A percentile compares a stretch with the other conserved stretches of the same genome.
Conservation (phyloP, 495 filamentous ascomycete genomes). For the Friedmanniomyces simplex region DNA sequence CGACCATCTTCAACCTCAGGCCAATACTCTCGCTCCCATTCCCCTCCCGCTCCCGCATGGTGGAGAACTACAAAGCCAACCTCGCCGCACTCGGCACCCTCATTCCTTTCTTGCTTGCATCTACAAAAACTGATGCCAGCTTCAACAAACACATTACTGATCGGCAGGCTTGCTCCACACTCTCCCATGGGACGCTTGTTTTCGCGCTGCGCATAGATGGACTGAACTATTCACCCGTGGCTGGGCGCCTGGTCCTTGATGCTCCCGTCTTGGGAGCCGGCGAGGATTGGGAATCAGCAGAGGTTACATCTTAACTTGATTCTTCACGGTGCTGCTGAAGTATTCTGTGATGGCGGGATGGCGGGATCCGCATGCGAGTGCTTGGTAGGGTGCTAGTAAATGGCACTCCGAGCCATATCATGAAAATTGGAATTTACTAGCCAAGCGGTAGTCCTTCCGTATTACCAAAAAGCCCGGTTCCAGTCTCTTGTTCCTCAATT, state of each 20-base stretch:
- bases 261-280: slow-evolving; percentile 51
- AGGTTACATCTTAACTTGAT: slow-evolving; percentile 45
- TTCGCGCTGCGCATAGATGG: slow-evolving; percentile 62
- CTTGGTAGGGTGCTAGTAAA: no score
- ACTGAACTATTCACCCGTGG: slow-evolving; percentile 46
- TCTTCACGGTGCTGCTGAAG: no score
- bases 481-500: no score
- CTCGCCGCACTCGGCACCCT: slow-evolving; percentile 31
- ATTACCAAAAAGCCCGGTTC: no score
- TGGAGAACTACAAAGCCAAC: no score
- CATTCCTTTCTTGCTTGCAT: slow-evolving; percentile 43
- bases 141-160: slow-evolving; percentile 52
- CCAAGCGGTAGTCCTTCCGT: no score
- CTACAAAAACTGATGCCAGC: slow-evolving; percentile 31
- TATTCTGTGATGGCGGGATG: no score
- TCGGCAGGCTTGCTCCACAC: slow-evolving; percentile 42
- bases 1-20: not conserved
- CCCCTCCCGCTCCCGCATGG: slow-evolving; percentile 21
- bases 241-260: slow-evolving; percentile 70
- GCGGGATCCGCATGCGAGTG: no score
- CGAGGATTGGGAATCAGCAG: slow-evolving; percentile 72
- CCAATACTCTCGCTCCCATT: no score
- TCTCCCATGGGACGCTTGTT: slow-evolving; percentile 43
- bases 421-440: no score
- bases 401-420: no score